phyloP scores from a whole-genome alignment of 1,284 basidiomycete genomes.

The Violaceomyces palustris region DNA sequence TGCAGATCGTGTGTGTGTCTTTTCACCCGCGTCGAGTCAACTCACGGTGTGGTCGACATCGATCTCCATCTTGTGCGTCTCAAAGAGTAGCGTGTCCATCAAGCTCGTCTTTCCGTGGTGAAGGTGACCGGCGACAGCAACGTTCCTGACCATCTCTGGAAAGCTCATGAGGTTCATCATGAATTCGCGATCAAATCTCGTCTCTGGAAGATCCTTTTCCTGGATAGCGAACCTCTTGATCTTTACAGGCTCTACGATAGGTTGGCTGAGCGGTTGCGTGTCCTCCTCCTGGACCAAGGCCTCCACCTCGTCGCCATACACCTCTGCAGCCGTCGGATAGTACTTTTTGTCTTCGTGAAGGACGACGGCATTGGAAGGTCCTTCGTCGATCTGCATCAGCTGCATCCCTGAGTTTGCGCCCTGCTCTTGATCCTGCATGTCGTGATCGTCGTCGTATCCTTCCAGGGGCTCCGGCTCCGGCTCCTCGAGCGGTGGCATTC shows the following conservation, averaged over 20 bases:
- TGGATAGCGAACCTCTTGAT: slow-evolving; percentile 76
- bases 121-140: slow-evolving; percentile 66
- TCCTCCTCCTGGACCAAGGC: slow-evolving; percentile 98
- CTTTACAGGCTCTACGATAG: slow-evolving; percentile 94
- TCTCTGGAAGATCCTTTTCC: slow-evolving; percentile 40
- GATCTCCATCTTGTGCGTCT: slow-evolving; percentile 81
- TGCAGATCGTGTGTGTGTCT: too few species aligned
- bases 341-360: slow-evolving; percentile 98
- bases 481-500: slow-evolving; percentile 7
- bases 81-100: slow-evolving; percentile 92
- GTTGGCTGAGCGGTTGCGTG: slow-evolving; percentile 86
- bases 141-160: slow-evolving; percentile 79
- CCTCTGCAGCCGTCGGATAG: slow-evolving; percentile 84
- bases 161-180: slow-evolving; percentile 84
- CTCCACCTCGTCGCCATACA: slow-evolving; percentile 91
- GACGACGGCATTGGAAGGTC: slow-evolving; percentile 73
- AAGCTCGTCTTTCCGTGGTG: slow-evolving; percentile 97
- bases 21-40: slow-evolving; percentile 5
- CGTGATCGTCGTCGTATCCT: slow-evolving; percentile 68
- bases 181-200: slow-evolving; percentile 62
- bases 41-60: slow-evolving; percentile 46
- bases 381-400: slow-evolving; percentile 46
- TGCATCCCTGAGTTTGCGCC: slow-evolving; percentile 9
- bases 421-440: slow-evolving; percentile 3
- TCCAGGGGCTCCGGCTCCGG: slow-evolving; percentile 60